Evolutionary conservation across 805 yeast genomes (phyloP), one percentile per base, ranked within the genome.

Genomic region (Metschnikowia cubensis): DNA sequence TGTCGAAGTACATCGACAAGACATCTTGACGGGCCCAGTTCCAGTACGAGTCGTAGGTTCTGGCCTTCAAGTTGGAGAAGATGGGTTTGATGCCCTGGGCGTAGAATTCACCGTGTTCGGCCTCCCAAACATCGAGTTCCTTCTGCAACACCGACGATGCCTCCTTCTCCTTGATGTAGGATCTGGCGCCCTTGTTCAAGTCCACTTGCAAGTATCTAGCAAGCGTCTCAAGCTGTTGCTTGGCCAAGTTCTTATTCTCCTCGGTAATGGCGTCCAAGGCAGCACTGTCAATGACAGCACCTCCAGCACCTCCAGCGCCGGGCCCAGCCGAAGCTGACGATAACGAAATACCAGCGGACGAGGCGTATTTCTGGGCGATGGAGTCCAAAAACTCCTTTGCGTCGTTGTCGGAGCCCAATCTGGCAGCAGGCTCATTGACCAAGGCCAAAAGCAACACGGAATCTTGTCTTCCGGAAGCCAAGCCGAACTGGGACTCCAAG

Each of bases 11-110:
- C 89, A 94, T 85, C 45, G 90, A 82, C 60, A 94, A 76, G 53
- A 94, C 87, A 68, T 94, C 96, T 77, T 94, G 99, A 72, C 97
- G 88, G 43, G 98, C 97, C 99, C 99, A 94, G 73, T 95, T 95
- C 99, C 99, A 94, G 73, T 91, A 90, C 20, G 97, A 90, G 73
- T 94, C 98, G 70, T 92, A 94, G 48, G 86, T 84, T 76, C 99
- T 87, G 29, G 97, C 96, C 77, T 94, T 94, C 73, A 87, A 80
- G 54, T 92, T 79, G 32, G 96, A 87, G 75, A 94, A 94, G 4
- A 85, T 83, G 38, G 98, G 96, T 58, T 84, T 77, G 62, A 94
- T 85, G 67, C 99, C 98, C 51, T 84, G 80, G 45, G 97, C 91
- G 69, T 91, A 94, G 65, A 84, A 84, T 63, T 94, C 99, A 60